phyloP scores from a whole-genome alignment of 345 rosid species.

The Lepidium didymum region DNA sequence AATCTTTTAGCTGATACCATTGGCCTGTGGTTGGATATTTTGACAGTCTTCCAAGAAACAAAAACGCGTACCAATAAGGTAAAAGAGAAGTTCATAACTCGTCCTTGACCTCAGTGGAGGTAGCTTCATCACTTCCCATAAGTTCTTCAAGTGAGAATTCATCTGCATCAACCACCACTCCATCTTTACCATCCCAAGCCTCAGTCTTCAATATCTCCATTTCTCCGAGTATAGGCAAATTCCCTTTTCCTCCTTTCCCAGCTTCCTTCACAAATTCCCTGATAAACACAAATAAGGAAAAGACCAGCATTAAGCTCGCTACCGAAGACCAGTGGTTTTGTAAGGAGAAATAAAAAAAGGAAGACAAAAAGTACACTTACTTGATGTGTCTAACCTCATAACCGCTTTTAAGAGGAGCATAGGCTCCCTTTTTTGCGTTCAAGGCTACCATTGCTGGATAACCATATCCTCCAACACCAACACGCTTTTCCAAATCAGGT shows the following conservation, averaged over 20 bases:
- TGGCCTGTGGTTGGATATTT: background rate
- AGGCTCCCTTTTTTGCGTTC: conserved; percentile 87
- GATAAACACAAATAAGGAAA: conserved; percentile 12
- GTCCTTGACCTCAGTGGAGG: conserved; percentile 35
- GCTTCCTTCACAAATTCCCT: conserved; percentile 92
- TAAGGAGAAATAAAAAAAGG: background rate
- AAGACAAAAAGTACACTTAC: conserved; percentile 39
- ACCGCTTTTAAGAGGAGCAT: conserved; percentile 90
- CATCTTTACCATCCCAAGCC: conserved; percentile 95
- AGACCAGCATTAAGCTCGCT: background rate
- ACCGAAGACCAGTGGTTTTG: conserved; percentile 6
- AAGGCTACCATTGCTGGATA: conserved; percentile 91
- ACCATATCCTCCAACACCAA: conserved; percentile 94
- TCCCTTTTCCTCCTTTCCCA: conserved; percentile 89
- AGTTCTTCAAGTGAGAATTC: conserved; percentile 93
- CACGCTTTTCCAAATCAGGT: conserved; percentile 71
- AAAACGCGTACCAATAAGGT: background rate
- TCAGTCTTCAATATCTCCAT: conserved; percentile 49
- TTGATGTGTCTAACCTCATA: conserved; percentile 66
- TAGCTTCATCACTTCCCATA: conserved; percentile 51
- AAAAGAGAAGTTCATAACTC: conserved; percentile 33
- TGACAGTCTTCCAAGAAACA: background rate
- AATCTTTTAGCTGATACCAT: background rate
- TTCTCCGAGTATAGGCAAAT: conserved; percentile 55
- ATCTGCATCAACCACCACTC: conserved; percentile 71